Evolutionary conservation across 2,329 filamentous ascomycete species (phyloP), one percentile per base, ranked within the genome.

Genomic region (Sclerotinia nivalis): DNA sequence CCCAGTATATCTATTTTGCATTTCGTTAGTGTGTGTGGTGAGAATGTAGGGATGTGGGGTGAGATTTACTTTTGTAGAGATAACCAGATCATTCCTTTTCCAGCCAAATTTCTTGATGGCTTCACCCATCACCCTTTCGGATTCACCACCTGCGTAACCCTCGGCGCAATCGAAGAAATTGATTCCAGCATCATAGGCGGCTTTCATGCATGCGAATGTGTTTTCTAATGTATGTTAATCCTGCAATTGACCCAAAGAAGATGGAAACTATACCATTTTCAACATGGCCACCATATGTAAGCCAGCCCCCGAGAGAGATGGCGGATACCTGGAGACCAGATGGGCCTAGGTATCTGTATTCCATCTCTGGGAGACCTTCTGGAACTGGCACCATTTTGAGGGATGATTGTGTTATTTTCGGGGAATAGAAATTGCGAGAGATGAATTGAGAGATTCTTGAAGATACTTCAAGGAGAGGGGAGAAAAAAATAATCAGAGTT

Each of bases 261-360:
- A 34, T 4, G 12, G 25, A 12, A 20, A 58, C 47, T 65, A 28
- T 81, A 88, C 88, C 87, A 77, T 88, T 86, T 69, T 89, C 88
- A 43, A 92, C 88, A 74, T 92, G 89, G 25, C 90, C 90, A 68
- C 91, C 91, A 74, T 92, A 93, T 0, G 91, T 93, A 66, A 93
- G 83, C 89, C 89, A 90, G 74, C 88, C 87, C 70, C 88, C 91
- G 3, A 93, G 83, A 2, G 89, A 89, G 72, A 93, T 90, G 59
- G 88, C 85, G 40, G 90, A 93, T 47, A 93, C 90, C 78, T 93
- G 88, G 25, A 93, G 84, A 68, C 91, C 91, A 22, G 89, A 90
- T 52, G 86, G 86, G 76, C 91, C 91, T 10, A 93, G 84, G 80
- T 88, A 88, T 74, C 90, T 88, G 80, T 92, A 92, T 76, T 89